Evolutionary conservation across 2,329 filamentous ascomycete genomes (phyloP), one percentile per base, ranked within the genome.

Genomic region (Aspergillus pseudoglaucus): DNA sequence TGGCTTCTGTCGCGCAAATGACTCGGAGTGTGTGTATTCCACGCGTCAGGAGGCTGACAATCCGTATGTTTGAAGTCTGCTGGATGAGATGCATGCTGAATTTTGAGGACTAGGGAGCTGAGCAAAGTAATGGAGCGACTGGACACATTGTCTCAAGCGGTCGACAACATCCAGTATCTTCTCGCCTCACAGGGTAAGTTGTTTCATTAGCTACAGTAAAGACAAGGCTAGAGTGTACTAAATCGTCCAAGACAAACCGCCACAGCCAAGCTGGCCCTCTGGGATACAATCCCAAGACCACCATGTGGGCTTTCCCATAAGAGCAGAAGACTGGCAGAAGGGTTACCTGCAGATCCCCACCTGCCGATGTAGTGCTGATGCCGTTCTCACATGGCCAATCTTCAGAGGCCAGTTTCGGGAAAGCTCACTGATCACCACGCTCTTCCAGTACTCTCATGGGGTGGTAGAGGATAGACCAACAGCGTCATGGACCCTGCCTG

Each of bases 301-400:
- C 48, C 4, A 32, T 14, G 42, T 18, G 12, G 40, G 45, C 27
- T 9, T 40, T 32, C 45, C 45, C 8, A 41, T 46, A 18, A 46
- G 45, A 46, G 25, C 45, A 10, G 38, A 23, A 32, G 37, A 42
- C 4, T 40, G 37, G n/a, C 32, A 41, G 18, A 47, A 46, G 32
- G 58, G 58, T 35, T 60, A 58, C 45, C 49, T 59, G 18, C 54
- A 54, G 20, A 62, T 63, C 27, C 61, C 59, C 3, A 51, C 59
- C 9, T 53, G 53, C 15, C 48, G 53, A 25, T 62, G 54, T 4
- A 59, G 55, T 6, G 52, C 59, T 4, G 61, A 64, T 42, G 51
- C 58, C 2, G 52, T 63, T n/a, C 48, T 64, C 18, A 54, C 46
- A 7, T 64, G 61, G 61, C 54, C 57, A 1, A 55, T 64, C 27